Evolutionary conservation across 768 basidiomycete species (phyloP), one percentile per base, ranked within the genome.

Genomic region (Mycena chlorophos): DNA sequence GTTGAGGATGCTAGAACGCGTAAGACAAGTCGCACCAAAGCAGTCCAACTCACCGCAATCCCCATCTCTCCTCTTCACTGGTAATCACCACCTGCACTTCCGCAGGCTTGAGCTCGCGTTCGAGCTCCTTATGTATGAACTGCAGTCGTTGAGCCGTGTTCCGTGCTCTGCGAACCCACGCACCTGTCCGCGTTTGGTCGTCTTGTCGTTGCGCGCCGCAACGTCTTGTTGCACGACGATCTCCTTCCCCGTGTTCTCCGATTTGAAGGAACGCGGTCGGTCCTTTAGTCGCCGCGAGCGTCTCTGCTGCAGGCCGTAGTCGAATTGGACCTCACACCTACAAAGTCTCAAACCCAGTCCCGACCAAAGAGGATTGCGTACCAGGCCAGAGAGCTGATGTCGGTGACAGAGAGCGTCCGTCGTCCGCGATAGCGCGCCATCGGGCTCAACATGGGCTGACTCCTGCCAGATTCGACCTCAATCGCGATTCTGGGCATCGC

Each of bases 271-370:
- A 12, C 69, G 55, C 0, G 88, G 88, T 19, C 89, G 78, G 10
- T 69, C 55, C 19, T 71, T 70, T 0, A 87, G 58, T 17, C 78
- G 81, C 40, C 68, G 75, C 40, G 75, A 70, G 20, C 87, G 76
- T 55, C 71, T 73, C 56, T 87, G 85, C 27, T 82, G 80, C 37
- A 91, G 73, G 2, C 87, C 82, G 64, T 91, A 91, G 61, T 91
- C 88, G 66, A 82, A 84, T 66, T 90, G 88, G 5, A 89, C 78
- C 65, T 90, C 89, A 63, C 89, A 91, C 89, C 89, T 90, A 63
- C 30, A n/a, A n/a, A 19, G 53, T 14, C 16, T 20, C 25, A 28
- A 43, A 22, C 34, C n/a, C 31, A 49, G 30, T 19, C 27, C 16
- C 6, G 39, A 40, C 49, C n/a, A 39, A 31, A 47, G n/a, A 57